Conservation (phyloP, 1,139 yeast genomes). For the Geotrichum reessii region DNA sequence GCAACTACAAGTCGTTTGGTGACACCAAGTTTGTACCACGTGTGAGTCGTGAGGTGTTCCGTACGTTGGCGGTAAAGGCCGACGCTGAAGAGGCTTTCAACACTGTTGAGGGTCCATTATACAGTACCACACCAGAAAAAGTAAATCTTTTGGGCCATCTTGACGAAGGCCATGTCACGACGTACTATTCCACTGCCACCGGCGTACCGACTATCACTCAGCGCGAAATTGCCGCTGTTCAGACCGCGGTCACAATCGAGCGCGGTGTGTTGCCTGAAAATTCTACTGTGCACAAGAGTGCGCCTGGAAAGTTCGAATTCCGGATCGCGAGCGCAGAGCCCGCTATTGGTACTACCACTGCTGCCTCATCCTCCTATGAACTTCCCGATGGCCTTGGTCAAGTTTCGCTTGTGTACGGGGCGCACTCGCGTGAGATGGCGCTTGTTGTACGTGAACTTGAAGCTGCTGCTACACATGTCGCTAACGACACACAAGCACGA, state of each 20-base stretch:
- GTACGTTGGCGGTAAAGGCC: slow-evolving; percentile 18
- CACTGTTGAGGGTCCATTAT: slow-evolving; percentile 46
- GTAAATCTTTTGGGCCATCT: slow-evolving; percentile 68
- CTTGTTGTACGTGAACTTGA: slow-evolving; percentile 52
- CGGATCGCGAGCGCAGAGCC: slow-evolving; percentile 31
- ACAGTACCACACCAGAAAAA: slow-evolving; percentile 44
- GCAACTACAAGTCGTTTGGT: slow-evolving; percentile 86
- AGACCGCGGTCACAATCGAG: slow-evolving; percentile 52
- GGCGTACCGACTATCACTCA: slow-evolving; percentile 41
- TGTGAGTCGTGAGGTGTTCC: slow-evolving; percentile 38
- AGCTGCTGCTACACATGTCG: slow-evolving; percentile 56
- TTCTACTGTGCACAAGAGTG: slow-evolving; percentile 51
- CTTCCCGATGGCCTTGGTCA: slow-evolving; percentile 34
- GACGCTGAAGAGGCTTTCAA: slow-evolving; percentile 41
- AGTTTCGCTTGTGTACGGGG: slow-evolving; percentile 59
- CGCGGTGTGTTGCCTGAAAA: slow-evolving; percentile 75
- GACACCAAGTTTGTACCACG: slow-evolving; percentile 79
- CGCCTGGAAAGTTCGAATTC: slow-evolving; percentile 28
- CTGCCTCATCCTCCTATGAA: background rate
- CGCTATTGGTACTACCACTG: slow-evolving; percentile 8
- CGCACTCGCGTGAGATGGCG: slow-evolving; percentile 59
- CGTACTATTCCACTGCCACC: slow-evolving; percentile 52
- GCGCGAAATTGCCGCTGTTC: slow-evolving; percentile 59
- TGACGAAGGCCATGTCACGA: slow-evolving; percentile 64
- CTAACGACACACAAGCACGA: slow-evolving; percentile 62